phyloP scores from a whole-genome alignment of 108 stramenopile genomes.

The Pseudonitzschia pungens region DNA sequence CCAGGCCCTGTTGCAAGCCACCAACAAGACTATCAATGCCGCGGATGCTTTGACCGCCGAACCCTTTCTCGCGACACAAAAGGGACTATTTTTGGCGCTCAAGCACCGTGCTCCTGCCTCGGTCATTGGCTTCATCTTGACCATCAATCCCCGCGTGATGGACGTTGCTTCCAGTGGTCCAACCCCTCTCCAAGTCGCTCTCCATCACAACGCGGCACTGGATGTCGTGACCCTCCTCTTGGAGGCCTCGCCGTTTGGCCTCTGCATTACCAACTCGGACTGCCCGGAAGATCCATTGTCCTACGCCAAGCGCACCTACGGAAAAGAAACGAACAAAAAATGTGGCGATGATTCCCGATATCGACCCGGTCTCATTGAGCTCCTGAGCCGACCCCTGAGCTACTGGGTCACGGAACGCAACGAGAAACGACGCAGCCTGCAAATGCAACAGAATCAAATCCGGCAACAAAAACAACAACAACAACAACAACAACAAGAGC shows the following conservation, averaged over 20 bases:
- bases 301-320: slow-evolving; percentile 24
- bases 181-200: slow-evolving; percentile 44
- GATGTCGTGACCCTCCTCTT: slow-evolving; percentile 30
- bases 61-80: slow-evolving; percentile 3
- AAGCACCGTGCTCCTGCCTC: slow-evolving; percentile 19
- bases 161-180: slow-evolving; percentile 40
- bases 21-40: background rate
- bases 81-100: slow-evolving; percentile 9
- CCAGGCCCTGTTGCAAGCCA: background rate
- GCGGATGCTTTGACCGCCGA: background rate
- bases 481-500: background rate
- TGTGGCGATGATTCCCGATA: slow-evolving; percentile 2
- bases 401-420: slow-evolving; percentile 25
- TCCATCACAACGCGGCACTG: slow-evolving; percentile 17
- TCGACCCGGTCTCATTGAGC: slow-evolving; percentile 36
- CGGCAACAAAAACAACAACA: too few relatives aligned
- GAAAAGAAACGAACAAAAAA: background rate
- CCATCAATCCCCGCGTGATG: slow-evolving; percentile 32
- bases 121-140: slow-evolving; percentile 31
- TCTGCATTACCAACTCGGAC: slow-evolving; percentile 28
- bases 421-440: background rate
- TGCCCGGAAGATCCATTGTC: slow-evolving; percentile 34
- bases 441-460: background rate
- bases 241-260: slow-evolving; percentile 40
- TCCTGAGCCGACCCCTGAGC: slow-evolving; percentile 35